Conservation (phyloP, 345 rosid species). For the Bretschneidera sinensis region DNA sequence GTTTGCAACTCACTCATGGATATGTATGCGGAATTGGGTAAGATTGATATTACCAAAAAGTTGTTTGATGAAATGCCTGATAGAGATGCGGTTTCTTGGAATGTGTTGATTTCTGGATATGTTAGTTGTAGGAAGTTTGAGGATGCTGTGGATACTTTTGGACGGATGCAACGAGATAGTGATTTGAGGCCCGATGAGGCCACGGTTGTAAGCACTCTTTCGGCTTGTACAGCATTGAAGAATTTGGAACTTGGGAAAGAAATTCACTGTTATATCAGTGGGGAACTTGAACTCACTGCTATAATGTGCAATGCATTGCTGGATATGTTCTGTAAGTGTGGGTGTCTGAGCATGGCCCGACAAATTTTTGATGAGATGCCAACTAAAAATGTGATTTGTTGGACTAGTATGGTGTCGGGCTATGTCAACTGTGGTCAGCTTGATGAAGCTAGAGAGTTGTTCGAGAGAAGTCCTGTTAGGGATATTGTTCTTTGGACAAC, state of each 20-base stretch:
- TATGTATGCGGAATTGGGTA: slow-evolving; percentile 52
- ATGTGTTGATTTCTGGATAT: slow-evolving; percentile 56
- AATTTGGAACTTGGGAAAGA: slow-evolving; percentile 47
- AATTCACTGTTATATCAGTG: slow-evolving; percentile 38
- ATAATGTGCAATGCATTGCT: slow-evolving; percentile 58
- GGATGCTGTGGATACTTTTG: slow-evolving; percentile 45
- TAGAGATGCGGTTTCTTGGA: slow-evolving; percentile 68
- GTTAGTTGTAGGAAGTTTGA: slow-evolving; percentile 44
- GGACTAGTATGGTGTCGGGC: slow-evolving; percentile 71
- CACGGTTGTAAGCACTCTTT: slow-evolving; percentile 59
- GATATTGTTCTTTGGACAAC: slow-evolving; percentile 81
- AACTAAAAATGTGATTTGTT: slow-evolving; percentile 56
- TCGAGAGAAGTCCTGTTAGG: slow-evolving; percentile 57
- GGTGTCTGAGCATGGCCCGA: slow-evolving; percentile 46
- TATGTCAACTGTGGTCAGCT: slow-evolving; percentile 46
- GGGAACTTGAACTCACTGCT: slow-evolving; percentile 36
- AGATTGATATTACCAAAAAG: slow-evolving; percentile 22
- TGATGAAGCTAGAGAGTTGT: slow-evolving; percentile 58
- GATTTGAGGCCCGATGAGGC: slow-evolving; percentile 51
- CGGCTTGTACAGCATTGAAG: slow-evolving; percentile 57
- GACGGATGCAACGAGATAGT: slow-evolving; percentile 40
- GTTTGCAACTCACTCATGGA: slow-evolving; percentile 64
- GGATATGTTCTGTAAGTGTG: slow-evolving; percentile 71
- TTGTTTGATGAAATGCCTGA: slow-evolving; percentile 71
- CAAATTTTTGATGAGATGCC: slow-evolving; percentile 44